A percentile compares a stretch with the other conserved stretches of the same genome.
phyloP scores from a whole-genome alignment of 1,284 basidiomycete genomes.

The Serendipita sp. region DNA sequence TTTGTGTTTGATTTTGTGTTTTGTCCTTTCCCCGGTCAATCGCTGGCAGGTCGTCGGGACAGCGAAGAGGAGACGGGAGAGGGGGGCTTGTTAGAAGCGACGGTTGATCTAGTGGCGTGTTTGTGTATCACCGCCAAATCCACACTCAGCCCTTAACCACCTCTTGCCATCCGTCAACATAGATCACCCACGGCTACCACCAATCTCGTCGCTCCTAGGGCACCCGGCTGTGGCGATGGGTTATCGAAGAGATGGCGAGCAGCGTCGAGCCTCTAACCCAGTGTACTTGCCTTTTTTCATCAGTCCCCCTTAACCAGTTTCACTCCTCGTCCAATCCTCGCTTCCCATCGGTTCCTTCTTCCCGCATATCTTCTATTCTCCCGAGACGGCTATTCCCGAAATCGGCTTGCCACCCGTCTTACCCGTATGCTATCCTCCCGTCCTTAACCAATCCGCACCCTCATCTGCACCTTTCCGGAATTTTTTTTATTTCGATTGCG shows the following conservation, averaged over 20 bases:
- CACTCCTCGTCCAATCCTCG: neutral
- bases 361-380: neutral
- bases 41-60: no score
- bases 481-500: neutral
- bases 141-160: neutral
- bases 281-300: neutral
- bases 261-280: neutral
- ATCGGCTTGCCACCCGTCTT: no score
- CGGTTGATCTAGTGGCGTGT: conserved; percentile 5
- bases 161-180: neutral
- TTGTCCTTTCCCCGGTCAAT: neutral
- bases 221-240: neutral
- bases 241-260: neutral
- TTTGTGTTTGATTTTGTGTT: neutral
- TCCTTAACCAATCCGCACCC: neutral
- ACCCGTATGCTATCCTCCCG: neutral
- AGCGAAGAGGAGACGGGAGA: neutral
- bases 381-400: no score
- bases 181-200: neutral
- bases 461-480: neutral
- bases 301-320: neutral
- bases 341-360: neutral
- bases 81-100: neutral
- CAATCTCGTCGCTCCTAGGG: neutral
- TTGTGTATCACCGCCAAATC: neutral